Evolutionary conservation across 179 eudicot species (phyloP), one percentile per base, ranked within the genome.

Genomic region (Nepenthes alata): DNA sequence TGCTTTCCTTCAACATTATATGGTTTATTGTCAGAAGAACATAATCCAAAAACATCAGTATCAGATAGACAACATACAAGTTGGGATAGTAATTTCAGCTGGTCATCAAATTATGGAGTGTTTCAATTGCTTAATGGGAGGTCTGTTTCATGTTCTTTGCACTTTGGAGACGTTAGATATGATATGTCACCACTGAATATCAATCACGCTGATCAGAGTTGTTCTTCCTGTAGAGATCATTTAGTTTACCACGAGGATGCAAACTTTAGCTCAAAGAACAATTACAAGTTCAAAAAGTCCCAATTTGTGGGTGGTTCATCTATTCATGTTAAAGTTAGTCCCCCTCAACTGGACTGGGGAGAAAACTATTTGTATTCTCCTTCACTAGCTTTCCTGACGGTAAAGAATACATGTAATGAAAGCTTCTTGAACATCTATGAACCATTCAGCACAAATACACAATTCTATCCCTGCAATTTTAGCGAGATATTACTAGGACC

Each of bases 381-480:
- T 55, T 89, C 87, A 48, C 66, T 74, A 64, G 86, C 84, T 59
- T 81, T 63, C 57, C 57, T 90, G 63, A 73, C 75, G 37, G 63
- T 88, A 63, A 66, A 61, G 63, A 88, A 91, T 69, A 75, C 78
- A 51, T 83, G 89, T 69, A 65, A 61, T 47, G 81, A 81, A 56
- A 60, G 53, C 45, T 65, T 47, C 68, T 57, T 91, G 49, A 70
- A 51, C 50, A 67, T 89, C 53, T 81, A 75, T 58, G 82, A 80
- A 73, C 91, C 93, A 67, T 89, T 83, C 66, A 85, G 88, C 76
- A 83, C 88, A 58, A 74, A 83, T 67, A 39, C 85, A 48, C 98
- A 91, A 69, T 89, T 91, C 75, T 83, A 80, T 63, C 81, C 98
- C 56, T 86, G 83, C 68, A 81, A 86, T 76, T 77, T 58, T 66